Percentiles rank a stretch among this genome's conserved stretches.
Conservation (phyloP, 2,329 filamentous ascomycete genomes). For the Fusarium torreyae region DNA sequence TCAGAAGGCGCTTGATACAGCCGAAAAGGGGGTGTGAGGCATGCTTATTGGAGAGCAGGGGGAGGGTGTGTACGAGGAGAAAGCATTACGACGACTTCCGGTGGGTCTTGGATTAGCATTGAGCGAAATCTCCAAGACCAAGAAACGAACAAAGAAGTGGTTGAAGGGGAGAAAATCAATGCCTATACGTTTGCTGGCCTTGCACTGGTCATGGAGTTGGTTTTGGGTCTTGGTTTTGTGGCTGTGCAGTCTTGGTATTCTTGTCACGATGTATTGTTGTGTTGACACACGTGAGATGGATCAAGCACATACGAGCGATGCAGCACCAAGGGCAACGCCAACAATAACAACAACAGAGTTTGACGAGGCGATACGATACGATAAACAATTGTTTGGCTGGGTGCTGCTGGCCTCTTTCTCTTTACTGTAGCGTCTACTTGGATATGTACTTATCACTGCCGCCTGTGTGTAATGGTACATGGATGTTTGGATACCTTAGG, state of each 20-base stretch:
- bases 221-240: conserved; percentile 13
- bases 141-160: conserved; percentile 16
- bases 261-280: conserved; percentile 4
- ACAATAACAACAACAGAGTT: neutral
- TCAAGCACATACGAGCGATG: conserved; percentile 17
- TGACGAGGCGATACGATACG: conserved; percentile 1
- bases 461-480: conserved; percentile 9
- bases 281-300: conserved; percentile 20
- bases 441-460: neutral
- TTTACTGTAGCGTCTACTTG: conserved; percentile 2
- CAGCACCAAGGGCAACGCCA: conserved; percentile 25
- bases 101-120: conserved; percentile 33
- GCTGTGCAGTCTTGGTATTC: conserved; percentile 37
- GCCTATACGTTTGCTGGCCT: conserved; percentile 21
- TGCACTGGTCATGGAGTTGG: conserved; percentile 16
- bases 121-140: conserved; percentile 24
- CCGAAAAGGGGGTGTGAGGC: conserved; percentile 27
- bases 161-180: conserved; percentile 5
- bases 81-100: conserved; percentile 43
- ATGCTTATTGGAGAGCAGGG: neutral
- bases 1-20: conserved; percentile 26
- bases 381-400: conserved; percentile 2
- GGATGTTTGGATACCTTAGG: neutral
- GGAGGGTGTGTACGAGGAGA: conserved; percentile 17
- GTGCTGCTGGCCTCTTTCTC: conserved; percentile 5